Conservation (phyloP, 768 basidiomycete species). For the Tulasnella sp. region DNA sequence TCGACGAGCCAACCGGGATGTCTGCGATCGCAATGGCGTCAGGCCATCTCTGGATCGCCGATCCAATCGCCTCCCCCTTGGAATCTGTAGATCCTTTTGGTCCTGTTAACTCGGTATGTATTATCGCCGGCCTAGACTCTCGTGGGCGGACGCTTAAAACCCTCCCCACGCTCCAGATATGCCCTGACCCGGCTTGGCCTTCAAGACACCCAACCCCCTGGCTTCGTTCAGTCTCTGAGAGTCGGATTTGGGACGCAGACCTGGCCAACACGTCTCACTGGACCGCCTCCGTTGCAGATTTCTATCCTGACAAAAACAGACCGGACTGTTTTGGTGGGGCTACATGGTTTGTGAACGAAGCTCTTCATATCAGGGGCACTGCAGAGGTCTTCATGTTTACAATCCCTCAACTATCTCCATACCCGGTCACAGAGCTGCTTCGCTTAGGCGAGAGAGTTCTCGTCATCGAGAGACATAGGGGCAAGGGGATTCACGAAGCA, state of each 20-base stretch:
- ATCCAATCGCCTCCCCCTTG: not conserved
- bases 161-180: not conserved
- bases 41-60: not conserved
- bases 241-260: not conserved
- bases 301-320: not conserved
- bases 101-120: not conserved
- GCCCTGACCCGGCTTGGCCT: not conserved
- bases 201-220: not conserved
- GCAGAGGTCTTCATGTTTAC: not conserved
- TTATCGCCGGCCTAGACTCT: not conserved
- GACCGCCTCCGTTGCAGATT: not conserved
- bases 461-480: not conserved
- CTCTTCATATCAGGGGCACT: not conserved
- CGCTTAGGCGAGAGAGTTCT: not conserved
- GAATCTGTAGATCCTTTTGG: not conserved
- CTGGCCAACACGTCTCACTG: not conserved
- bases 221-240: not conserved
- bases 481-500: not conserved
- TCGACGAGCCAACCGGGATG: not conserved
- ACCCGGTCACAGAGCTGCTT: not conserved
- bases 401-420: not conserved
- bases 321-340: not conserved
- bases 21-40: slow-evolving; percentile 7
- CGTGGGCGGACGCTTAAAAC: not conserved
- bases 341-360: slow-evolving; percentile 1